Evolutionary conservation across 305 asterid species (phyloP), one percentile per base, ranked within the genome.

Genomic region (Solanum hybrid): DNA sequence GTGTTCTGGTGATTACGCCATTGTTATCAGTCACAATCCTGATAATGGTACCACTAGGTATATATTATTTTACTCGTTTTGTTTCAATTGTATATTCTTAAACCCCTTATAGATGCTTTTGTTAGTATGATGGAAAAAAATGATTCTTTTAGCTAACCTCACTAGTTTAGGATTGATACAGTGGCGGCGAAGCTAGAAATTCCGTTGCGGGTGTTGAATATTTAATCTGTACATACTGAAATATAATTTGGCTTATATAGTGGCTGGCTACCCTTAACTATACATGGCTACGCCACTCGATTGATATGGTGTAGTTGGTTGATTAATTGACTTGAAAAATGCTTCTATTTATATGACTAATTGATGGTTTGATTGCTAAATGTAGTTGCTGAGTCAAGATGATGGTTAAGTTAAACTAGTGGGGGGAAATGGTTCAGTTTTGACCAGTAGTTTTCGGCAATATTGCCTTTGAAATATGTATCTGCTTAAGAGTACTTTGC

Each of bases 31-130:
- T 11, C 99, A 97, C 89, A 97, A 97, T 87, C 98, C 97, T 2
- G 99, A 97, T 79, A 96, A 95, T 41, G 99, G 99, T 29, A 96
- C 99, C 29, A 89, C 96, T 31, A 95, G 99, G 99, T 96, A 72
- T 7, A 93, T 88, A 8, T 51, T 22, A 73, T 39, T 39, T 39
- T 39, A 24, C 4, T 26, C 26, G 10, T 10, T 39, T 22, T 10
- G 51, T 0, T 65, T 26, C n/a, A 27, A 39, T 81, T 39, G 1
- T 8, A 24, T 6, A 13, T 36, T 14, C 2, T 37, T 6, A 3
- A 7, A 5, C 6, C 61, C 29, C 29, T n/a, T 2, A 2, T n/a
- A 4, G 0, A 68, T n/a, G 31, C 26, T 61, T n/a, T n/a, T 10
- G 76, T 68, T n/a, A n/a, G 29, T n/a, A 68, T 10, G 76, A n/a